phyloP scores from a whole-genome alignment of 768 basidiomycete species.

The Pisolithus marmoratus region DNA sequence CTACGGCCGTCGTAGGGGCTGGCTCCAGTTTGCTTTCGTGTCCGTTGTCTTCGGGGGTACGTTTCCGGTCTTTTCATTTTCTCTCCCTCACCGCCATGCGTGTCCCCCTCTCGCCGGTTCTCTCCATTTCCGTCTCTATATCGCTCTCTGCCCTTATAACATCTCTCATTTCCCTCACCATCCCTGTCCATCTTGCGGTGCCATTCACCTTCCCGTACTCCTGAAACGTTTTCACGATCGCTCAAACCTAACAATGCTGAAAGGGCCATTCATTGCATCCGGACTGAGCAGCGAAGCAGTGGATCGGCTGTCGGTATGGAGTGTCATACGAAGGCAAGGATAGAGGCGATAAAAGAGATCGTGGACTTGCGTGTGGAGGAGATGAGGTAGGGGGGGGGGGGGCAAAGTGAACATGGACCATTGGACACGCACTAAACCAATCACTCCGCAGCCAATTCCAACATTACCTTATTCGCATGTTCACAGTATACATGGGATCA shows the following conservation, averaged over 20 bases:
- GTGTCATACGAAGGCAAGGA: too few relatives aligned
- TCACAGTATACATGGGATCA: conserved; percentile 46
- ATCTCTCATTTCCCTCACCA: too few relatives aligned
- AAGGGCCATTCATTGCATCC: conserved; percentile 43
- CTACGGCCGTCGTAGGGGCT: too few relatives aligned
- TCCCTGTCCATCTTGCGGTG: background rate
- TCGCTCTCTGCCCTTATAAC: too few relatives aligned
- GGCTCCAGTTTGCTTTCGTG: too few relatives aligned
- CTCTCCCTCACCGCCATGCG: too few relatives aligned
- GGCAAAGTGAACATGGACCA: background rate
- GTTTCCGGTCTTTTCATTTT: too few relatives aligned
- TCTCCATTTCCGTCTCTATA: too few relatives aligned
- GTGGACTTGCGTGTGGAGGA: conserved; percentile 44
- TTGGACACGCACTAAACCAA: conserved; percentile 53
- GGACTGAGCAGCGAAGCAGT: conserved; percentile 32
- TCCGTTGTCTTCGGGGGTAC: too few relatives aligned
- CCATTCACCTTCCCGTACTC: conserved; percentile 40
- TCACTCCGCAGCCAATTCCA: conserved; percentile 65
- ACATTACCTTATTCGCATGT: conserved; percentile 65
- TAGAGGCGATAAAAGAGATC: too few relatives aligned
- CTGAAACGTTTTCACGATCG: conserved; percentile 59
- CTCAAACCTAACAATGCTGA: conserved; percentile 50
- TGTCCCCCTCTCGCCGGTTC: too few relatives aligned
- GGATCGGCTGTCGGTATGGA: conserved; percentile 44
- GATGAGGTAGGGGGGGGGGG: background rate